Evolutionary conservation across 2,329 filamentous ascomycete species (phyloP), one percentile per base, ranked within the genome.

Genomic region (Scedosporium apiospermum): DNA sequence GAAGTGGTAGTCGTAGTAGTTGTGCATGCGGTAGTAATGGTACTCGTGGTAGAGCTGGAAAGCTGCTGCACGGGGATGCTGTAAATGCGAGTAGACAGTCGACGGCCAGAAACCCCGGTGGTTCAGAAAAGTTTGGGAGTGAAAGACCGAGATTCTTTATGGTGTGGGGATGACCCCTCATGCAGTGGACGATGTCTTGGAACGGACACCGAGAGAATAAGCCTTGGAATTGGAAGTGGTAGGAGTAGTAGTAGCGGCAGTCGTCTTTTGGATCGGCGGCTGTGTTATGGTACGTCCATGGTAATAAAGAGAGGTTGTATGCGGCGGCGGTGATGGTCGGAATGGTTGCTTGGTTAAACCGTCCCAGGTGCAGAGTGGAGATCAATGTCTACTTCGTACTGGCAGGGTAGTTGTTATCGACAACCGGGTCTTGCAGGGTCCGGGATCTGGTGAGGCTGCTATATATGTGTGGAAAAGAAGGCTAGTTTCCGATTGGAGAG

Each of bases 81-180:
- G 51, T 26, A 27, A 27, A 27, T 55, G 23, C 12, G 21, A 38
- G 3, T 38, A 4, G 34, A 4, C 10, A 38, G 3, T 55, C 12
- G 23, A 49, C 58, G 58, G 58, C 58, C 58, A 60, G 58, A 60
- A 60, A 60, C 42, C 34, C 58, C 46, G n/a, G n/a, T 51, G 46
- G 26, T 49, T 60, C 3, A 16, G 4, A 42, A 49, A 49, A 30
- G 58, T 49, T 60, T 49, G 51, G 51, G 58, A 60, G 58, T 44
- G 23, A 60, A 60, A 60, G 58, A 60, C 58, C 58, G 58, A 60
- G 58, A 60, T 60, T 26, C 16, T 16, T 9, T 51, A 34, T 14
- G 41, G 38, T 49, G 46, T 49, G 58, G 58, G 58, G 58, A 60
- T 60, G 58, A 49, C 58, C 58, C 58, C 58, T 60, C 58, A 60